Conservation (phyloP, 2,329 filamentous ascomycete genomes). For the Leptographium galeiforme region DNA sequence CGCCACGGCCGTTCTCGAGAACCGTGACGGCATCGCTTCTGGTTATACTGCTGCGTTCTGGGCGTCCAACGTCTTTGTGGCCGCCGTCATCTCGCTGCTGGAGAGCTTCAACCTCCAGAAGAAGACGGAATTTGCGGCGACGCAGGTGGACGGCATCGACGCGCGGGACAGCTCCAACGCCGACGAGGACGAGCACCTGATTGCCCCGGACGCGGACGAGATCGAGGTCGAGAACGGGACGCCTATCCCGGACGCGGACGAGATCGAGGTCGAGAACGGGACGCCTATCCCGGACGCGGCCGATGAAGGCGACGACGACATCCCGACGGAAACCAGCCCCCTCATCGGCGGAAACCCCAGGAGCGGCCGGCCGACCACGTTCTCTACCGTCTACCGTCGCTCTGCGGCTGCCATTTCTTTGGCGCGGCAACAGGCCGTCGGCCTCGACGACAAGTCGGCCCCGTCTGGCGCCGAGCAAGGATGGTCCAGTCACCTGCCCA, state of each 20-base stretch:
- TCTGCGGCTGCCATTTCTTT: conserved; percentile 24
- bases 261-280: background rate
- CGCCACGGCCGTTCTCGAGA: conserved; percentile 58
- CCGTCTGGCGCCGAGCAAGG: conserved; percentile 61
- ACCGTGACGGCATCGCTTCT: conserved; percentile 57
- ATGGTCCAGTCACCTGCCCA: conserved; percentile 70
- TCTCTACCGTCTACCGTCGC: conserved; percentile 41
- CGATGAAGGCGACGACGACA: background rate
- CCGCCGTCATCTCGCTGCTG: conserved; percentile 59
- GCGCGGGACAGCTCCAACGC: conserved; percentile 25
- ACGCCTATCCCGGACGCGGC: background rate
- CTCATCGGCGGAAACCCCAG: conserved; percentile 6
- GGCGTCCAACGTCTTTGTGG: conserved; percentile 60
- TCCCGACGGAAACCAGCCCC: conserved; percentile 26
- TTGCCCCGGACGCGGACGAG: conserved; percentile 26
- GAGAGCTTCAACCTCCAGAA: conserved; percentile 67
- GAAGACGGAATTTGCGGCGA: conserved; percentile 55
- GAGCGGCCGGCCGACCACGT: conserved; percentile 28
- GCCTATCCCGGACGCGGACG: background rate
- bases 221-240: background rate
- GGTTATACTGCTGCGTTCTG: conserved; percentile 76
- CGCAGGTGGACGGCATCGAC: conserved; percentile 18
- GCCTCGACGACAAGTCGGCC: background rate
- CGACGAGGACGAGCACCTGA: conserved; percentile 21
- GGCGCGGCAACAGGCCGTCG: background rate